Evolutionary conservation across 2,329 filamentous ascomycete genomes (phyloP).

Genomic region (Neonectria sp.): DNA sequence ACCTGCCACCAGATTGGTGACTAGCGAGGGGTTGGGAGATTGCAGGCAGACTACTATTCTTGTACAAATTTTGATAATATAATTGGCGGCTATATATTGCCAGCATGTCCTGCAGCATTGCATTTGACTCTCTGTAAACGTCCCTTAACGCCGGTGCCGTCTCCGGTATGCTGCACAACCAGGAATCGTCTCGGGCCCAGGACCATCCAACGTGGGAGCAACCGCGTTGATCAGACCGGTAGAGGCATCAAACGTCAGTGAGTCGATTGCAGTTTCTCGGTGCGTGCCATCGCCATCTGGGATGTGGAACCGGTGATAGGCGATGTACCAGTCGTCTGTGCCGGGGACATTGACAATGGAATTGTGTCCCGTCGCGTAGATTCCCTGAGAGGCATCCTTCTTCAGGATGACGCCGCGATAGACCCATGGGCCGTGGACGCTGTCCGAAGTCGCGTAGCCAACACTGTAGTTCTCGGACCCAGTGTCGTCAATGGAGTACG

Average conservation of each 20-base stretch:
- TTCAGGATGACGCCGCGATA: conserved; percentile 61
- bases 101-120: no score
- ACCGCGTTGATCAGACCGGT: conserved; percentile 57
- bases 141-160: not conserved
- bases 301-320: conserved; percentile 64
- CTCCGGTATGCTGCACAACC: conserved; percentile 3
- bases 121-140: no score
- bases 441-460: conserved; percentile 60
- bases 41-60: not conserved
- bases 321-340: conserved; percentile 66
- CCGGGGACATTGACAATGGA: conserved; percentile 62
- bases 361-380: conserved; percentile 63
- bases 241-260: conserved; percentile 54
- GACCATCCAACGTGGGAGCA: conserved; percentile 41
- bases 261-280: conserved; percentile 61
- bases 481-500: conserved; percentile 65
- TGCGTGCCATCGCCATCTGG: conserved; percentile 61
- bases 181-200: conserved; percentile 18
- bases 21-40: no score
- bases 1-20: no score
- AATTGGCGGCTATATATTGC: not conserved
- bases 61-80: not conserved
- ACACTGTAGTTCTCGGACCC: conserved; percentile 62
- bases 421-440: conserved; percentile 59
- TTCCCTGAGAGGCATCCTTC: conserved; percentile 58